These are phyloP conservation scores for Alternaria novae-zelandiae DNA, from an alignment of 2,329 filamentous ascomycete genomes.

Conservation along the genomic window DNA sequence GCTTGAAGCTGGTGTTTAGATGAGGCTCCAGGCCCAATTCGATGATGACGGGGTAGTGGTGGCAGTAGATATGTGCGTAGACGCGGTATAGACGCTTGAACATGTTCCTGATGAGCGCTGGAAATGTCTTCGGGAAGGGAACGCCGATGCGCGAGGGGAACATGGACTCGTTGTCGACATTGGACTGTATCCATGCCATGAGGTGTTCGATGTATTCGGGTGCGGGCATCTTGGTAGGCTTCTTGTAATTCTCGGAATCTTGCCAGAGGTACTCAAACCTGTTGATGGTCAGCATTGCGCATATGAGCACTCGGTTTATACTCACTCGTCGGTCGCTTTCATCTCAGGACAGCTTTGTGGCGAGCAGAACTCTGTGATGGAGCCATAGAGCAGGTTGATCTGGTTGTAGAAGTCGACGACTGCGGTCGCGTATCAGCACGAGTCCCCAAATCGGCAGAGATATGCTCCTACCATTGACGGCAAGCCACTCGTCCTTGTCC, in stretches of 20 bases:
- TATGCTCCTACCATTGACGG: conserved; percentile 80
- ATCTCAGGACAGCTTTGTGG: conserved; percentile 97
- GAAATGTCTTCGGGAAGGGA: conserved; percentile 88
- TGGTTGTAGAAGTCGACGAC: conserved; percentile 99
- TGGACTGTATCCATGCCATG: conserved; percentile 95
- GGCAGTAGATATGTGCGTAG: conserved; percentile 97
- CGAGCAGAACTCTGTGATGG: conserved; percentile 99
- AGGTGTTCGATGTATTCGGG: conserved; percentile 97
- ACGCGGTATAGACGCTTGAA: conserved; percentile 99
- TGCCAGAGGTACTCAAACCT: conserved; percentile 99
- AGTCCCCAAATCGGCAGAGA: neutral
- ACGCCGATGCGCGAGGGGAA: conserved; percentile 96
- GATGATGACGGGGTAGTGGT: conserved; percentile 95
- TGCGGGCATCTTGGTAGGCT: conserved; percentile 96
- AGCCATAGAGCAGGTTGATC: conserved; percentile 97
- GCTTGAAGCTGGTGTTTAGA: conserved; percentile 99
- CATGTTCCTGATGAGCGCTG: conserved; percentile 95
- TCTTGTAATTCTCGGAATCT: conserved; percentile 90
- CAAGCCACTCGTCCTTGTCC: conserved; percentile 97
- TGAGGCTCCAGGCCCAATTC: conserved; percentile 95
- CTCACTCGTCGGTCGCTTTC: conserved; percentile 98
- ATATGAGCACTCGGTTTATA: too few relatives aligned
- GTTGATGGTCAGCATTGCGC: conserved; percentile 2
- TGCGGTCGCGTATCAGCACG: conserved; percentile 48
- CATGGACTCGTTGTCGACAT: conserved; percentile 92